phyloP scores from a whole-genome alignment of 345 rosid genomes.

The Pistacia integerrima region DNA sequence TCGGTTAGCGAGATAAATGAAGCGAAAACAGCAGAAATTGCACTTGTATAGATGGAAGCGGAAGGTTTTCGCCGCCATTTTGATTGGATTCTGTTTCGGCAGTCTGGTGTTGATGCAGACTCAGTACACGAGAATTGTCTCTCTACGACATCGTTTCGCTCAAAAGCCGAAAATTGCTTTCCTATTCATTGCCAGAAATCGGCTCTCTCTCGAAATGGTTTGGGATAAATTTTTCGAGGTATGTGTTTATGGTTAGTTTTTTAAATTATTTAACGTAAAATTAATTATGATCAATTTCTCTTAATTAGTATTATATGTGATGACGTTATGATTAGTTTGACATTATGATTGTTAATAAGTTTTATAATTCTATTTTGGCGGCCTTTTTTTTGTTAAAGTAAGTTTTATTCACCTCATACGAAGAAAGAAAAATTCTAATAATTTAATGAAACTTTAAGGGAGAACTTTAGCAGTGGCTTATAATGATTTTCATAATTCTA shows the following conservation, averaged over 20 bases:
- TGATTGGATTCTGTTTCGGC: constrained; percentile 59
- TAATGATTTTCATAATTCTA: not conserved
- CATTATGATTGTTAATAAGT: too few relatives aligned
- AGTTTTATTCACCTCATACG: too few relatives aligned
- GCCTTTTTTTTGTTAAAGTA: too few relatives aligned
- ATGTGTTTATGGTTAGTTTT: not conserved
- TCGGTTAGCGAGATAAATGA: constrained; percentile 40
- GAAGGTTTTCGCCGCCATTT: constrained; percentile 42
- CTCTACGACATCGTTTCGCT: constrained; percentile 44
- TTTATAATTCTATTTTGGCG: too few relatives aligned
- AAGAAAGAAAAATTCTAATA: too few relatives aligned
- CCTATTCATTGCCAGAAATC: constrained; percentile 83
- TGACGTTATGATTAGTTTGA: too few relatives aligned
- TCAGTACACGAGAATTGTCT: constrained; percentile 49
- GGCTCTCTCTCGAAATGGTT: constrained; percentile 77
- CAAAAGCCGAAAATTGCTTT: constrained; percentile 72
- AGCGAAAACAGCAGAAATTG: constrained; percentile 55
- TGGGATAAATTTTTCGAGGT: constrained; percentile 92
- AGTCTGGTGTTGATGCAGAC: constrained; percentile 64
- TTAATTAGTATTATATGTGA: not conserved
- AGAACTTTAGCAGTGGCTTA: not conserved
- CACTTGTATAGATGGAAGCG: constrained; percentile 63
- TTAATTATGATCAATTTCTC: not conserved
- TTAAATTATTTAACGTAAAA: not conserved
- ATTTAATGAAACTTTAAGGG: too few relatives aligned